Base-by-base conservation (phyloP, 2,329 filamentous ascomycete species). In the Hypoxylon sp. region DNA sequence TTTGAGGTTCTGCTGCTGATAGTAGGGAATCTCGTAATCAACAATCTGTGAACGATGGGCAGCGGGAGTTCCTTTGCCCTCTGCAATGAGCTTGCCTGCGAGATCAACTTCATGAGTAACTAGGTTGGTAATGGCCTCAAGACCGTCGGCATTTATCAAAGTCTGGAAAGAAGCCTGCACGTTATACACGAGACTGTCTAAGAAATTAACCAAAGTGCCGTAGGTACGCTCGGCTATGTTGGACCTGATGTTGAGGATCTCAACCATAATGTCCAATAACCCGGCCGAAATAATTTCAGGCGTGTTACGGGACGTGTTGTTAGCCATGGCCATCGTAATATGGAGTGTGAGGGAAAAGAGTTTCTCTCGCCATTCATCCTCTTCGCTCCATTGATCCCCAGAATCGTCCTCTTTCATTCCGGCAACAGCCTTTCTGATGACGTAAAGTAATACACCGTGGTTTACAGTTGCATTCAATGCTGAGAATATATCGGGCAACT, bases 391-490 rank as follows among this genome's bases (percentile, higher is more conserved):
- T 71, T 90, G 86, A 22, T 87, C 85, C 42, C 89, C 88, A 55
- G 83, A 78, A 54, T 84, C 83, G 66, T 89, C 85, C 17, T 83
- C 83, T 64, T 86, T 89, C 82, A 99, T 91, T 70, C 94, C 92
- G 17, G 91, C 91, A 64, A 98, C 92, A 8, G 94, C 93, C 80
- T 97, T 98, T 62, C 95, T 89, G 55, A 97, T 91, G 72, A 98
- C 88, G 76, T 98, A 98, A 73, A 98, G 91, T 49, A 99, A 86
- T 31, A 98, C 92, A 13, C 96, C 97, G 75, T 99, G 97, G 75
- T 97, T 98, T 40, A 98, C 95, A 74, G 95, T 97, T 60, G 97
- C 93, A 76, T 94, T 97, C 46, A 99, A 84, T n/a, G 96, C 94
- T 46, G 93, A 90, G 70, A 94, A 90, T 25, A 99, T 91, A 78